A percentile compares a stretch with the other conserved stretches of the same genome.
These are phyloP conservation scores for Monosporozyma aquatica DNA, from an alignment of 805 yeast species.

Conservation along the genomic window DNA sequence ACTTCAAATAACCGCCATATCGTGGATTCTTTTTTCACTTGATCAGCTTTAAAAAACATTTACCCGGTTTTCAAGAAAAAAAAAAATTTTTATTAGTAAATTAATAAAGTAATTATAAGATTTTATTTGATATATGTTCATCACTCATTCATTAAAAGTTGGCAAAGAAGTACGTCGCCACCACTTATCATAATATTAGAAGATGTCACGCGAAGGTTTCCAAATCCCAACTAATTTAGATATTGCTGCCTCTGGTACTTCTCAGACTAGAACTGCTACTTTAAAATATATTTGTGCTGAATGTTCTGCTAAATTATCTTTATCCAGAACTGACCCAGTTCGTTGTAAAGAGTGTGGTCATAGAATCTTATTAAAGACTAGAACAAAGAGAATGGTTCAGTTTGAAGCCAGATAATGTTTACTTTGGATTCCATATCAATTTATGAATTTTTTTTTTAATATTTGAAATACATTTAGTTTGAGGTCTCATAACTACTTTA, in stretches of 20 bases:
- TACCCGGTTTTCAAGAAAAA: no score
- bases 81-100: no score
- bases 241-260: slow-evolving; percentile 78
- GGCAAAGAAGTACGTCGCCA: not conserved
- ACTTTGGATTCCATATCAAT: no score
- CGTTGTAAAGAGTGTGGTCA: slow-evolving; percentile 99
- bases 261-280: slow-evolving; percentile 63
- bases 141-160: not conserved
- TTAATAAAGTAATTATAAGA: no score
- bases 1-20: no score
- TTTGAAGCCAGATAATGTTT: slow-evolving; percentile 73
- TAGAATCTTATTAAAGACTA: slow-evolving; percentile 91
- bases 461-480: no score
- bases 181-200: not conserved
- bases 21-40: no score
- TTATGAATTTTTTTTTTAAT: no score
- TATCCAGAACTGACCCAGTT: slow-evolving; percentile 90
- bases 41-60: no score
- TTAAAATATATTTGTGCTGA: slow-evolving; percentile 93
- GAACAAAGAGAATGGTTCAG: slow-evolving; percentile 94
- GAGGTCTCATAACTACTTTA: no score
- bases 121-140: no score
- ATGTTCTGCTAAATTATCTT: slow-evolving; percentile 82
- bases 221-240: slow-evolving; percentile 73
- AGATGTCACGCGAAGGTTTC: slow-evolving; percentile 72